Percentiles rank a stretch among this genome's conserved stretches.
These are phyloP conservation scores for Capsicum baccatum DNA, from an alignment of 257 asterid genomes.

Conservation along the genomic window DNA sequence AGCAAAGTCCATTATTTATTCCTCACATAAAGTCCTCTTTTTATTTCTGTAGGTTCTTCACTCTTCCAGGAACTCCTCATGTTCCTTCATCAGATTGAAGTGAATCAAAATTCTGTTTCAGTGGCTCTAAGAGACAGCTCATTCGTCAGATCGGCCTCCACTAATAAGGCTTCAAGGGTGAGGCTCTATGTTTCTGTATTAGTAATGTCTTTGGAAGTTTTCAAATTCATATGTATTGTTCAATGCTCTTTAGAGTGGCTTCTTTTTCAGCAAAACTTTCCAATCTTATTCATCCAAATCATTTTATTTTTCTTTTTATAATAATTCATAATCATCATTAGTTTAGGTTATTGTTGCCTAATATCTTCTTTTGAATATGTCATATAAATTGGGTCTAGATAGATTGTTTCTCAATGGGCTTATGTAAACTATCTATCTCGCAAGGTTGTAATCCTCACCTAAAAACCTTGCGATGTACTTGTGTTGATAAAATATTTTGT, in stretches of 20 bases:
- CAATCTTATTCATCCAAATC: background rate
- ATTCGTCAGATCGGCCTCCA: conserved; percentile 64
- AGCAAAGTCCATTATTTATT: background rate
- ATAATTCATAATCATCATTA: background rate
- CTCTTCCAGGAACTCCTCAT: conserved; percentile 99
- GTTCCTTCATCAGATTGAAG: conserved; percentile 72
- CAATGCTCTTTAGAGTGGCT: conserved; percentile 2
- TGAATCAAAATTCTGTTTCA: conserved; percentile 58
- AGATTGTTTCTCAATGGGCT: background rate
- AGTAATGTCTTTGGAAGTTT: background rate
- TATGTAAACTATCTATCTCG: conserved; percentile 12
- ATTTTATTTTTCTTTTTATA: background rate
- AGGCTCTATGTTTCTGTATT: conserved; percentile 30
- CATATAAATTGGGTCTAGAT: background rate
- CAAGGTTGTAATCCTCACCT: background rate
- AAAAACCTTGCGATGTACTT: conserved; percentile 16
- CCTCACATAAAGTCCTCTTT: conserved; percentile 24
- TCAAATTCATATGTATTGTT: background rate
- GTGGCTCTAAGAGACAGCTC: conserved; percentile 73
- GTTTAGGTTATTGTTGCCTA: conserved; percentile 5
- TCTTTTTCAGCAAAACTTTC: background rate
- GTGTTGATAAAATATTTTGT: conserved; percentile 23
- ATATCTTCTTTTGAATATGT: conserved; percentile 17
- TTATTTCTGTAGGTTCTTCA: conserved; percentile 77
- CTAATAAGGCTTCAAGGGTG: conserved; percentile 95